Evolutionary conservation across 768 basidiomycete species (phyloP).

Genomic region (Phanerodontia chrysosporium): DNA sequence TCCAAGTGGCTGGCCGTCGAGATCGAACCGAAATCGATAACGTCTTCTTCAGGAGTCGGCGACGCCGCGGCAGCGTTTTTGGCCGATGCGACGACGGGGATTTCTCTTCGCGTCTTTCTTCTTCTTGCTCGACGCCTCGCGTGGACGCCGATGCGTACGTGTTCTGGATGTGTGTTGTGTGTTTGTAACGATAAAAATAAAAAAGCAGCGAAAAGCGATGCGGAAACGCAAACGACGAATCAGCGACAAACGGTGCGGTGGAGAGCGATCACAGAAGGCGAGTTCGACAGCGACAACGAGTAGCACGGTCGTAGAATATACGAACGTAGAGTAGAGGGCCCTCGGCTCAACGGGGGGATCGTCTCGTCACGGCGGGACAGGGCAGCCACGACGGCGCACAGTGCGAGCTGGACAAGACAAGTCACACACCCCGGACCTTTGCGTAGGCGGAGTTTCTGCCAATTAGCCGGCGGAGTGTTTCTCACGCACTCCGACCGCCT

Average conservation of each 20-base stretch:
- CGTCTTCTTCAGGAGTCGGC: conserved; percentile 9
- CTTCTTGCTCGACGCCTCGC: neutral
- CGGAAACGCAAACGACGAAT: conserved; percentile 24
- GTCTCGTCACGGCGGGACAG: conserved; percentile 7
- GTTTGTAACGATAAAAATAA: conserved; percentile 18
- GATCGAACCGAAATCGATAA: conserved; percentile 16
- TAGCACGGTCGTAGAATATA: conserved; percentile 20
- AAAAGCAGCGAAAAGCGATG: conserved; percentile 27
- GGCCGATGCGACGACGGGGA: neutral
- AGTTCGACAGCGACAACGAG: conserved; percentile 29
- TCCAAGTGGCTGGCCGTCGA: conserved; percentile 16
- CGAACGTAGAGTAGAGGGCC: conserved; percentile 15
- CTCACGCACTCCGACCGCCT: conserved; percentile 1
- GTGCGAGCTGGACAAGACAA: neutral
- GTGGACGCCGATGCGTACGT: neutral
- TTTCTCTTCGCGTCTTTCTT: neutral
- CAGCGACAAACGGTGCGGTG: conserved; percentile 25
- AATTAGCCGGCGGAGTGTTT: neutral
- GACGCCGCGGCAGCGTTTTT: conserved; percentile 8
- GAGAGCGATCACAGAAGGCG: conserved; percentile 29
- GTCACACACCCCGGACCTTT: neutral
- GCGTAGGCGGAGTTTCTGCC: neutral
- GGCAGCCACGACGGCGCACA: neutral
- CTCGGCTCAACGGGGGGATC: conserved; percentile 9
- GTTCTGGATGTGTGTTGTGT: neutral